phyloP scores from a whole-genome alignment of 352 stramenopile genomes.

The Phytophthora parvispora region DNA sequence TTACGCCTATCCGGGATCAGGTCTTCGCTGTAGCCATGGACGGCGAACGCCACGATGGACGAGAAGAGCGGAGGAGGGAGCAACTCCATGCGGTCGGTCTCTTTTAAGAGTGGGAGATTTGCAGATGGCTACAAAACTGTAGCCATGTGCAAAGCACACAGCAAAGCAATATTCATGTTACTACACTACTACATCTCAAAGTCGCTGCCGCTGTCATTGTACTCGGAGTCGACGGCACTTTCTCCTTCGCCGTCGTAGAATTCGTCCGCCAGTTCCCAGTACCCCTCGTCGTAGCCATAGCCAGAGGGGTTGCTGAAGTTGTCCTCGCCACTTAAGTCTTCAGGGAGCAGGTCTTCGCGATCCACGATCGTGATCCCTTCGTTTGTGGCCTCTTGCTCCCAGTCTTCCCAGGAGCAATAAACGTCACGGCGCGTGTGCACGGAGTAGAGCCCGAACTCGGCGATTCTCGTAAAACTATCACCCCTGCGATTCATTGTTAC shows the following conservation, averaged over 20 bases:
- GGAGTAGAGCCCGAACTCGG: constrained; percentile 28
- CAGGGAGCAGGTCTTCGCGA: neutral
- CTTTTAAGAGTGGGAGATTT: neutral
- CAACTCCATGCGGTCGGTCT: constrained; percentile 1
- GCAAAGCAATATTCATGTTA: too few species aligned
- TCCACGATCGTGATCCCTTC: neutral
- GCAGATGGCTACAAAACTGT: too few species aligned
- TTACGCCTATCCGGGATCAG: constrained; percentile 2
- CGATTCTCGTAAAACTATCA: constrained; percentile 17
- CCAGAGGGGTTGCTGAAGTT: neutral
- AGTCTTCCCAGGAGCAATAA: constrained; percentile 23
- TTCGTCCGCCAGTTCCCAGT: neutral
- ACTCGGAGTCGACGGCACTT: neutral
- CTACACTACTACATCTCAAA: constrained; percentile 5
- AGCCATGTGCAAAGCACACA: too few species aligned
- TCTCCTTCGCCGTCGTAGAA: neutral
- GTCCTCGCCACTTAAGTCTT: neutral
- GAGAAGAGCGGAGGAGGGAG: constrained; percentile 39
- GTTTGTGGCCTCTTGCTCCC: neutral
- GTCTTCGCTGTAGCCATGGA: constrained; percentile 27
- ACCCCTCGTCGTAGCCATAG: neutral
- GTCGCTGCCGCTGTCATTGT: neutral
- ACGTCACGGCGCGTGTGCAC: neutral
- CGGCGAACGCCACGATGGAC: constrained; percentile 37
- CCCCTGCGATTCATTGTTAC: constrained; percentile 4